These are phyloP conservation scores for Conoideocrella luteorostrata DNA, from an alignment of 2,329 filamentous ascomycete genomes.

Conservation along the genomic window DNA sequence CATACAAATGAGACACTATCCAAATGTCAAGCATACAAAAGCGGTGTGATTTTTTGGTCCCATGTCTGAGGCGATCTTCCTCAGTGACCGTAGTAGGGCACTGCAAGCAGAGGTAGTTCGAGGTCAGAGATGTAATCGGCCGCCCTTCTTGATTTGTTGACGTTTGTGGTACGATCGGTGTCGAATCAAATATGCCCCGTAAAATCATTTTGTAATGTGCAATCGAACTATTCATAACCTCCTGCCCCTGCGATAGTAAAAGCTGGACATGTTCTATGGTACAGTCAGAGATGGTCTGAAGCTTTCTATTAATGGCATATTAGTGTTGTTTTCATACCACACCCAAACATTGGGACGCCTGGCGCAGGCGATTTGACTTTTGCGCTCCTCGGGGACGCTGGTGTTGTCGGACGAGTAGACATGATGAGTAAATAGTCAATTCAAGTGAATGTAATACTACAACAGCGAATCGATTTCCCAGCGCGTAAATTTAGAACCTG, in stretches of 20 bases:
- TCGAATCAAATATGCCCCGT: slow-evolving; percentile 62
- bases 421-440: slow-evolving; percentile 26
- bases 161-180: slow-evolving; percentile 58
- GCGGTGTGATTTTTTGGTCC: slow-evolving; percentile 61
- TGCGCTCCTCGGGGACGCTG: slow-evolving; percentile 48
- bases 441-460: background rate
- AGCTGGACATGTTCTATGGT: slow-evolving; percentile 72
- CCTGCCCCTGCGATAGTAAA: slow-evolving; percentile 55
- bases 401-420: slow-evolving; percentile 42
- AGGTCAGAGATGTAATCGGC: slow-evolving; percentile 54
- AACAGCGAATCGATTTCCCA: background rate
- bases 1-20: background rate
- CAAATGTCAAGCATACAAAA: slow-evolving; percentile 55
- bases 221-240: slow-evolving; percentile 62
- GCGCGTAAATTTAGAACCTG: background rate
- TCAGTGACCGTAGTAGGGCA: slow-evolving; percentile 63
- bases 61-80: slow-evolving; percentile 61
- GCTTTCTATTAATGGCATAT: too few species aligned
- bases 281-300: too few species aligned
- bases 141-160: slow-evolving; percentile 51
- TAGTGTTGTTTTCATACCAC: slow-evolving; percentile 42
- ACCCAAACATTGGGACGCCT: slow-evolving; percentile 56
- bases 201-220: slow-evolving; percentile 67
- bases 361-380: slow-evolving; percentile 54
- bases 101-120: slow-evolving; percentile 67